A percentile compares a stretch with the other conserved stretches of the same genome.
phyloP scores from a whole-genome alignment of 1,284 basidiomycete species.

The Xanthoconium separans region DNA sequence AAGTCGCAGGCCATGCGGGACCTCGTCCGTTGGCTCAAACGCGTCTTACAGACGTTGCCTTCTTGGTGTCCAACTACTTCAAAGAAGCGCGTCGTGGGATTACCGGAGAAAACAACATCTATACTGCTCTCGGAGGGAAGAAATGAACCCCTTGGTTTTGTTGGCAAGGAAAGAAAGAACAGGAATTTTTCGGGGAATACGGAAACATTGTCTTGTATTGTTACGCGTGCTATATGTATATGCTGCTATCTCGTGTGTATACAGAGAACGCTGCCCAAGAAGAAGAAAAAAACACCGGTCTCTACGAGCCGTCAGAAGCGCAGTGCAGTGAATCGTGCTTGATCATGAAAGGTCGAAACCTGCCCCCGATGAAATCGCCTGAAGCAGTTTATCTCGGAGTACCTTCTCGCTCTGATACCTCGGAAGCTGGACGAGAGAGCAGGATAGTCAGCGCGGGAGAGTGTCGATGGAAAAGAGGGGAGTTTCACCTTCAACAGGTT shows the following conservation, averaged over 20 bases:
- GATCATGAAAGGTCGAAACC: constrained; percentile 85
- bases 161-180: background rate
- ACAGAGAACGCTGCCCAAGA: background rate
- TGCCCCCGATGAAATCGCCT: constrained; percentile 81
- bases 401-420: constrained; percentile 61
- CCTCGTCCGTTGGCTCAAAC: background rate
- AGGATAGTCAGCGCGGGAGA: background rate
- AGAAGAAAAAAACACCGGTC: background rate
- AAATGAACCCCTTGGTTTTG: constrained; percentile 11
- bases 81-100: constrained; percentile 57
- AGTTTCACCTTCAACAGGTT: constrained; percentile 75
- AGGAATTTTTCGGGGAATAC: constrained; percentile 1
- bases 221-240: constrained; percentile 11
- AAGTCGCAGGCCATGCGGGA: constrained; percentile 22
- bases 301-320: background rate
- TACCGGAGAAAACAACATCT: constrained; percentile 27
- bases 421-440: constrained; percentile 57
- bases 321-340: constrained; percentile 2
- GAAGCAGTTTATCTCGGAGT: constrained; percentile 76
- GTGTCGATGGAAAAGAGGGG: background rate
- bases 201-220: constrained; percentile 1
- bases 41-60: constrained; percentile 63
- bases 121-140: constrained; percentile 30
- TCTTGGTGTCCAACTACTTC: constrained; percentile 76
- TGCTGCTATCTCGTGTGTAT: background rate